phyloP scores from a whole-genome alignment of 495 filamentous ascomycete species.

The Tuber indicum region DNA sequence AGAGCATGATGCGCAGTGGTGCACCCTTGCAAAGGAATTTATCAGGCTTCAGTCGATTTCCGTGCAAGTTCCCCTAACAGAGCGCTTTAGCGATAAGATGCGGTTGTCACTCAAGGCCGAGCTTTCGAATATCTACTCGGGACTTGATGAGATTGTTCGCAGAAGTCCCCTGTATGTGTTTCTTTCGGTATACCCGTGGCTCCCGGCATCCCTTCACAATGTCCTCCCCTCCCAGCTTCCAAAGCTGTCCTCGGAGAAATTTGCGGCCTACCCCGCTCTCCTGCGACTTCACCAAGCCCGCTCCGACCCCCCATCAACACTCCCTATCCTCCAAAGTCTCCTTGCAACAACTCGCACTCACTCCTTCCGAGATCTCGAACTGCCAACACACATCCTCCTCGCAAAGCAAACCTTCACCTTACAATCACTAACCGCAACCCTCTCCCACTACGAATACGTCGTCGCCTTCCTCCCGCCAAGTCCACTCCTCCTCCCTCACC shows the following conservation, averaged over 20 bases:
- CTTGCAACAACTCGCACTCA: neutral
- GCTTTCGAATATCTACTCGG: slow-evolving; percentile 16
- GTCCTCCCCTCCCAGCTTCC: neutral
- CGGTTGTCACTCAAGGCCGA: slow-evolving; percentile 12
- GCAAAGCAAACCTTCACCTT: neutral
- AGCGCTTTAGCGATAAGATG: slow-evolving; percentile 15
- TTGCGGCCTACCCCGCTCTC: neutral
- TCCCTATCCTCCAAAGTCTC: neutral
- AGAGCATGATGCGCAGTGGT: slow-evolving; percentile 6
- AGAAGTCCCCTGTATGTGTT: slow-evolving; percentile 11
- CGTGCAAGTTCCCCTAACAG: slow-evolving; percentile 18
- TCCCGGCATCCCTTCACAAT: slow-evolving; percentile 3
- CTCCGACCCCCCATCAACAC: neutral
- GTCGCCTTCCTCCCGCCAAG: neutral
- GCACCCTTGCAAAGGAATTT: slow-evolving; percentile 10
- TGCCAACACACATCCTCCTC: neutral
- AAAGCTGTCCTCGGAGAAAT: neutral
- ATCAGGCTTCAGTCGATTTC: slow-evolving; percentile 20
- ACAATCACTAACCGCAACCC: neutral
- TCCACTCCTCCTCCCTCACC: neutral
- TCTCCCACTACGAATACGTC: neutral
- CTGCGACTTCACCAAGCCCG: neutral
- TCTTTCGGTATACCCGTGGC: slow-evolving; percentile 19
- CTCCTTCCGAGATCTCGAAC: neutral
- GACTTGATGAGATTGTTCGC: neutral